phyloP scores from a whole-genome alignment of 169 alveolate species.

The Theileria luwenshuni region DNA sequence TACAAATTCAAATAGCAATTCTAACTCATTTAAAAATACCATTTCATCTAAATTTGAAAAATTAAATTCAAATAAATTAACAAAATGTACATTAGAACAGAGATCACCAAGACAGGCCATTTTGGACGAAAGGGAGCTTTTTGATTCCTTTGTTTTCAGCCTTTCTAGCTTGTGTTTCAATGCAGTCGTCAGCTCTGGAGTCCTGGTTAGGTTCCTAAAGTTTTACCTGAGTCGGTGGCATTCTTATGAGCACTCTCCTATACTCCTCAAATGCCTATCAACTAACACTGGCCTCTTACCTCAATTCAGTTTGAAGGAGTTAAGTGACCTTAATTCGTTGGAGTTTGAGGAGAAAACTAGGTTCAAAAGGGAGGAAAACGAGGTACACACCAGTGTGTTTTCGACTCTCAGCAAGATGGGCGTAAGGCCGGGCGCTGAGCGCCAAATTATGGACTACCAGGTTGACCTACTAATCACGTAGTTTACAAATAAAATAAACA shows the following conservation, averaged over 20 bases:
- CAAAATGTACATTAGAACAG: no score
- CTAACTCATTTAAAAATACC: background rate
- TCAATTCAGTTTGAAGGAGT: background rate
- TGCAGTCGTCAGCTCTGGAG: constrained; percentile 4
- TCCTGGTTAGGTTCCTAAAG: background rate
- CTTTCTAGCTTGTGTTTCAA: constrained; percentile 7
- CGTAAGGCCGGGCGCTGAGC: background rate
- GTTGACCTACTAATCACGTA: constrained; percentile 3
- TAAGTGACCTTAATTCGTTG: background rate
- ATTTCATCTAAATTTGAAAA: no score
- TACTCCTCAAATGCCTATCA: constrained; percentile 6
- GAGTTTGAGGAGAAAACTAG: constrained; percentile 5
- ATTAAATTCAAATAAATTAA: no score
- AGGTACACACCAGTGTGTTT: constrained; percentile 11
- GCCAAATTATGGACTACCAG: constrained; percentile 5
- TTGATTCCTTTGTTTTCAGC: constrained; percentile 1
- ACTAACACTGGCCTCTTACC: background rate
- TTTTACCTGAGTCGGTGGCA: background rate
- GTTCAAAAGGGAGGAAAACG: background rate
- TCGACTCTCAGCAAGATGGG: background rate
- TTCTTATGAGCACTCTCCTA: background rate
- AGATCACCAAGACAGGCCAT: no score
- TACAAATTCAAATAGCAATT: background rate
- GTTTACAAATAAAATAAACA: background rate
- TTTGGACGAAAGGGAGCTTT: background rate